Conservation (phyloP, 1,139 yeast genomes). For the Pichia sp. region DNA sequence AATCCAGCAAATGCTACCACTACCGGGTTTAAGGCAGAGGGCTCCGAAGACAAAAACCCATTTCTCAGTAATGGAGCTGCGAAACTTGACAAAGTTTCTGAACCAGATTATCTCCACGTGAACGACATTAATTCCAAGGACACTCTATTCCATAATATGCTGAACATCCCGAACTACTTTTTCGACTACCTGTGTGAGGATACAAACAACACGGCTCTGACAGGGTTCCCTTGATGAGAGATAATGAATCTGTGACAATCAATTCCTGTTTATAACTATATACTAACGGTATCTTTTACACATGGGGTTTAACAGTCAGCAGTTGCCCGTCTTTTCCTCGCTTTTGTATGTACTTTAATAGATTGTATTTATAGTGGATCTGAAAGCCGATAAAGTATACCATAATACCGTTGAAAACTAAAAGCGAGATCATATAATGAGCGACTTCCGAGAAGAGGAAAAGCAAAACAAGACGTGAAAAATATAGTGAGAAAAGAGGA, state of each 20-base stretch:
- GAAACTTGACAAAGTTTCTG: constrained; percentile 6
- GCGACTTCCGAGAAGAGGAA: not conserved
- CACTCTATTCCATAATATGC: constrained; percentile 25
- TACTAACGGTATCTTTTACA: no score
- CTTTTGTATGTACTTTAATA: not conserved
- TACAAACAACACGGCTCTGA: not conserved
- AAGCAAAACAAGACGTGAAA: not conserved
- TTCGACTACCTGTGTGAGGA: constrained; percentile 18
- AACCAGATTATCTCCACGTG: not conserved
- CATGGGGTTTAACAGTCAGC: no score
- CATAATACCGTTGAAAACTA: not conserved
- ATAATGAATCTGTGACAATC: no score
- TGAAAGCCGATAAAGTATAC: not conserved
- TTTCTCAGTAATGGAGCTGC: not conserved
- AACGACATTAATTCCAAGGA: constrained; percentile 2
- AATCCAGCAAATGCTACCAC: constrained; percentile 3
- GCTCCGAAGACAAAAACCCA: constrained; percentile 3
- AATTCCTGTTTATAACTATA: no score
- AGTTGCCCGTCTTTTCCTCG: not conserved
- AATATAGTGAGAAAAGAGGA: not conserved
- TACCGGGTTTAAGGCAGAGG: not conserved
- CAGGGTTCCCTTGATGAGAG: not conserved
- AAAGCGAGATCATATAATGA: not conserved
- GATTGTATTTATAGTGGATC: not conserved
- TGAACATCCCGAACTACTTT: constrained; percentile 28